Conservation (phyloP, 768 basidiomycete genomes). For the Rhodotorula sphaerocarpa region DNA sequence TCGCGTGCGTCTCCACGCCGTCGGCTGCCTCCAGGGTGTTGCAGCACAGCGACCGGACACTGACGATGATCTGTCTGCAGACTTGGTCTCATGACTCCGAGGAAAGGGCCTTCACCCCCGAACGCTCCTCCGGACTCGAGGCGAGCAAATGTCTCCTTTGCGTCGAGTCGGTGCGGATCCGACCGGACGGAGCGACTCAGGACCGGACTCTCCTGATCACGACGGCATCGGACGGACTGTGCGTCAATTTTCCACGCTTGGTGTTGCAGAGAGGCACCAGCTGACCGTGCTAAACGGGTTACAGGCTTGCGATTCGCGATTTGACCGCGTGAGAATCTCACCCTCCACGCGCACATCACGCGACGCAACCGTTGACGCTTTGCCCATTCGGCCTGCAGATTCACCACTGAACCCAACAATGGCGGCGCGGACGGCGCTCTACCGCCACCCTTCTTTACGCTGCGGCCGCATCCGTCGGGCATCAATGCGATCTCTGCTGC, state of each 20-base stretch:
- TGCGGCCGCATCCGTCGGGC: constrained; percentile 4
- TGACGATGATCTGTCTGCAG: neutral
- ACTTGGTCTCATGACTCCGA: neutral
- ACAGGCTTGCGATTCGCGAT: constrained; percentile 2
- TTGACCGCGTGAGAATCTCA: neutral
- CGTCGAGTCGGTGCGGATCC: neutral
- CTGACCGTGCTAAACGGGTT: too few relatives aligned
- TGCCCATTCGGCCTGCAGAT: too few relatives aligned
- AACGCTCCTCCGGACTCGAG: neutral
- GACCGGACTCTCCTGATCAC: neutral
- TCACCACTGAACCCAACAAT: neutral
- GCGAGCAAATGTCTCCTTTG: constrained; percentile 5
- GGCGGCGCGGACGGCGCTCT: neutral
- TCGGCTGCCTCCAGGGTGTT: too few relatives aligned
- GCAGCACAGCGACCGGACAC: too few relatives aligned
- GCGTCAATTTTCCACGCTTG: neutral
- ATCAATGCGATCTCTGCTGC: constrained; percentile 9
- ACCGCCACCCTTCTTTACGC: neutral
- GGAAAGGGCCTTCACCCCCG: neutral
- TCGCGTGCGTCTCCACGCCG: neutral
- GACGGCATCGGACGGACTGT: constrained; percentile 9
- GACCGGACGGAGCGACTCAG: neutral
- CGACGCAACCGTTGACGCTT: too few relatives aligned
- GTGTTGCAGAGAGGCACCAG: too few relatives aligned
- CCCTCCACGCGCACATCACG: too few relatives aligned